Conservation (phyloP, 352 stramenopile genomes). For the Pelagophyceae sp. region DNA sequence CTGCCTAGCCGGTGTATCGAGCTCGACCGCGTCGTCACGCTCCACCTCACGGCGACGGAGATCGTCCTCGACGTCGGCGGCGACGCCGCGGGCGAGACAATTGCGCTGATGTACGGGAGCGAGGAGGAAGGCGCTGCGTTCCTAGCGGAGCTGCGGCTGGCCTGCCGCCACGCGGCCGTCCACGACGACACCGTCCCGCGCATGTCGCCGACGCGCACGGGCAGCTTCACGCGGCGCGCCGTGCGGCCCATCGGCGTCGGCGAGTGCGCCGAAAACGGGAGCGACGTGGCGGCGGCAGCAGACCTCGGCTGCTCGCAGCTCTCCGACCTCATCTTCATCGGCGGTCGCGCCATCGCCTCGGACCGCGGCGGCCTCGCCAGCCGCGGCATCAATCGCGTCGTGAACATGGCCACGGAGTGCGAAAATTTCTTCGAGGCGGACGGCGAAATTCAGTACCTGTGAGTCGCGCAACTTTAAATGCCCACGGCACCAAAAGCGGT, state of each 20-base stretch:
- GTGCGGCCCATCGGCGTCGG: background rate
- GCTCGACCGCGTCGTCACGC: background rate
- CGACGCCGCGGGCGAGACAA: background rate
- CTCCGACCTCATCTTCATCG: background rate
- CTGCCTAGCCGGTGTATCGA: background rate
- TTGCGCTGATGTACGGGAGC: background rate
- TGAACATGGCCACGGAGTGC: slow-evolving; percentile 21
- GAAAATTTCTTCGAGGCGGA: slow-evolving; percentile 11
- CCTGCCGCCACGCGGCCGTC: background rate
- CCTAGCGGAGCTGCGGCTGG: background rate
- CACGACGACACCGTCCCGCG: background rate
- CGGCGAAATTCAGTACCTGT: background rate
- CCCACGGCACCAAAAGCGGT: background rate
- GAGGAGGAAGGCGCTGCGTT: background rate
- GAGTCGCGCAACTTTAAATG: too few relatives aligned
- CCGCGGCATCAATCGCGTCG: slow-evolving; percentile 24
- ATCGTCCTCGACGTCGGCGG: background rate
- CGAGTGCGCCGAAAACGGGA: background rate
- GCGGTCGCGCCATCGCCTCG: slow-evolving; percentile 17
- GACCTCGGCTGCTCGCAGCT: slow-evolving; percentile 21
- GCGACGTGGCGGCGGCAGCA: background rate
- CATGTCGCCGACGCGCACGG: background rate
- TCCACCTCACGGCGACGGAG: background rate
- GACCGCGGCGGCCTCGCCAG: background rate
- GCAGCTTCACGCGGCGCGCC: too few relatives aligned